A percentile compares a stretch with the other conserved stretches of the same genome.
phyloP scores from a whole-genome alignment of 768 basidiomycete species.

The Coprinopsis cinerea region DNA sequence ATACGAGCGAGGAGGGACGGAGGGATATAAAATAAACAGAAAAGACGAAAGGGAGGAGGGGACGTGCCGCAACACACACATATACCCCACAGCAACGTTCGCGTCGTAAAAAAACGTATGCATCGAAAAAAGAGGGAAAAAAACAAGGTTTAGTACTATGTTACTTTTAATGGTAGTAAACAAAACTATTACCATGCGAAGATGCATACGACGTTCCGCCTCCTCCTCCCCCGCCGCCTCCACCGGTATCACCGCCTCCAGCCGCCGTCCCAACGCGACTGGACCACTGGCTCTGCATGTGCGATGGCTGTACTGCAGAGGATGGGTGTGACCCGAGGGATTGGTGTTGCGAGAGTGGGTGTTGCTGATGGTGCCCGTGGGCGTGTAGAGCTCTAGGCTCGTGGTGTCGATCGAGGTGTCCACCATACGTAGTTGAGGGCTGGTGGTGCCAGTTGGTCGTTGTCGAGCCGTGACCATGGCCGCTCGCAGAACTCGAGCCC shows the following conservation, averaged over 20 bases:
- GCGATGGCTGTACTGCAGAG: background rate
- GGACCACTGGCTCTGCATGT: background rate
- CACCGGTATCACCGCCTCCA: background rate
- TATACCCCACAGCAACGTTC: background rate
- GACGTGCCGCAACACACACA: background rate
- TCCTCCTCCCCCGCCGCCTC: background rate
- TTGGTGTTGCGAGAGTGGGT: background rate
- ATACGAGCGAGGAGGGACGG: background rate
- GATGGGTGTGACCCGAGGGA: background rate
- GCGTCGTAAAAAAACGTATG: background rate
- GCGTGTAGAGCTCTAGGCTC: background rate
- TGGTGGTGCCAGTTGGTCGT: too few species aligned
- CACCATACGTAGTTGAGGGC: too few species aligned
- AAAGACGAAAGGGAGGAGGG: background rate
- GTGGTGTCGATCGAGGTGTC: too few species aligned
- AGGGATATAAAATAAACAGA: background rate
- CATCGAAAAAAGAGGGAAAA: constrained; percentile 8
- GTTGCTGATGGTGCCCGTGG: background rate
- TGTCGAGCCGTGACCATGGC: constrained; percentile 1
- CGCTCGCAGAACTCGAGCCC: background rate
- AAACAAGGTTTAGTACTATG: constrained; percentile 25
- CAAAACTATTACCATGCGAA: constrained; percentile 26
- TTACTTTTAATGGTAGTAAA: constrained; percentile 25
- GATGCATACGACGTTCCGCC: constrained; percentile 1
- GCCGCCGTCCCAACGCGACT: background rate